Evolutionary conservation across 306 rosid genomes (phyloP).

Genomic region (Pueraria montana): DNA sequence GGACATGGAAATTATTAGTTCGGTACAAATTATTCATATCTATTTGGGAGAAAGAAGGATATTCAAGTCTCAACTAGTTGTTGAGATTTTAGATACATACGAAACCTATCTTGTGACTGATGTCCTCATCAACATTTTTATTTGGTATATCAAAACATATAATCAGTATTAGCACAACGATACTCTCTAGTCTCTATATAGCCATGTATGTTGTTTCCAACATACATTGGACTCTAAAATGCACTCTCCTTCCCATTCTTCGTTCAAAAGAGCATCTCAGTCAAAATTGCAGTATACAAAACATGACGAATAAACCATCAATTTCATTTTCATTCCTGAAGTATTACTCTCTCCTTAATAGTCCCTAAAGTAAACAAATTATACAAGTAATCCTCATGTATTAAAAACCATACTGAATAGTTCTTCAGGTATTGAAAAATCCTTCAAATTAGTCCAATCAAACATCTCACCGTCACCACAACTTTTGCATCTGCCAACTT

Average conservation of each 20-base stretch:
- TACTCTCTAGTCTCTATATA: no score
- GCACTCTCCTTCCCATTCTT: slow-evolving; percentile 11
- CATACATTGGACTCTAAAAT: not conserved
- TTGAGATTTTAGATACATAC: not conserved
- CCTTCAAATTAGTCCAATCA: not conserved
- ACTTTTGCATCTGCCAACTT: slow-evolving; percentile 14
- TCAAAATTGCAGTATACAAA: no score
- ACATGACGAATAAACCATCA: no score
- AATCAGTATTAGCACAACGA: slow-evolving; percentile 6
- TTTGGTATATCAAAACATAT: slow-evolving; percentile 7
- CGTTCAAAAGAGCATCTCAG: slow-evolving; percentile 10
- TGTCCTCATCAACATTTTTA: slow-evolving; percentile 16
- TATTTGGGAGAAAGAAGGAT: not conserved
- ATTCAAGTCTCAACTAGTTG: not conserved
- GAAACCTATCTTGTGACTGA: slow-evolving; percentile 13
- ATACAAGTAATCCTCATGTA: no score
- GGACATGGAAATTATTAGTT: not conserved
- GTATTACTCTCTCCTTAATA: no score
- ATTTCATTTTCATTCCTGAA: no score
- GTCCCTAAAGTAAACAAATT: no score
- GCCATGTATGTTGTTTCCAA: not conserved
- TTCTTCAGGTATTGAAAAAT: no score
- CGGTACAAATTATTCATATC: not conserved
- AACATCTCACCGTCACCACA: not conserved
- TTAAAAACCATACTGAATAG: no score